Percentiles rank a stretch among this genome's conserved stretches.
phyloP scores from a whole-genome alignment of 2,329 filamentous ascomycete genomes.

The Colletotrichum noveboracense region DNA sequence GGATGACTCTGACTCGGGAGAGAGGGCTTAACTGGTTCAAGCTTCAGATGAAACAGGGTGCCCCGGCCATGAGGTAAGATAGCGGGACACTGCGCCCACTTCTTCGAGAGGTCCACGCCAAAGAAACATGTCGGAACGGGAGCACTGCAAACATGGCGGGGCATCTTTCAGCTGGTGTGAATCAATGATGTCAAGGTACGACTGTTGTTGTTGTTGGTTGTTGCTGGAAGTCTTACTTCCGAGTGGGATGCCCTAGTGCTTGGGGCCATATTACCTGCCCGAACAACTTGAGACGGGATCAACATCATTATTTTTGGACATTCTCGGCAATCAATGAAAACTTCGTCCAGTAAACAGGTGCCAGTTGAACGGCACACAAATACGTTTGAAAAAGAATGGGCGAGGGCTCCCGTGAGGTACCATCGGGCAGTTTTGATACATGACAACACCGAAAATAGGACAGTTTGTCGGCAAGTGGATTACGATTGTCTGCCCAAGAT shows the following conservation, averaged over 20 bases:
- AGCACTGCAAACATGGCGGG: not conserved
- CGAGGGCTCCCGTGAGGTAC: not conserved
- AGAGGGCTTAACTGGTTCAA: not conserved
- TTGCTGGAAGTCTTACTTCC: not conserved
- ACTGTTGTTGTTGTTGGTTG: not conserved
- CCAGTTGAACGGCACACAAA: not conserved
- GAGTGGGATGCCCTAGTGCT: not conserved
- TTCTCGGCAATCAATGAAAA: not conserved
- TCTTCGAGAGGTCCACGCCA: not conserved
- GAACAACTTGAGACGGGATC: not conserved
- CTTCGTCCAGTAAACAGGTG: not conserved
- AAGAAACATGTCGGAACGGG: not conserved
- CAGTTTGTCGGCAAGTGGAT: not conserved
- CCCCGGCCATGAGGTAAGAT: not conserved
- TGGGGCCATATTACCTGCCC: not conserved
- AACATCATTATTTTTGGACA: not conserved
- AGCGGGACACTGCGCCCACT: not conserved
- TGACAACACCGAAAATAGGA: not conserved
- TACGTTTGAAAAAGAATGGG: not conserved
- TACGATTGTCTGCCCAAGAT: not conserved
- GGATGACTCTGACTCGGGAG: not conserved
- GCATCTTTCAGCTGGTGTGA: not conserved
- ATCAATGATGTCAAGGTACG: not conserved
- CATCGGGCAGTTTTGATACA: not conserved
- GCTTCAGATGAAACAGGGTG: constrained; percentile 15